Evolutionary conservation across 2,329 filamentous ascomycete species (phyloP).

Genomic region (Neofusicoccum laricinum): DNA sequence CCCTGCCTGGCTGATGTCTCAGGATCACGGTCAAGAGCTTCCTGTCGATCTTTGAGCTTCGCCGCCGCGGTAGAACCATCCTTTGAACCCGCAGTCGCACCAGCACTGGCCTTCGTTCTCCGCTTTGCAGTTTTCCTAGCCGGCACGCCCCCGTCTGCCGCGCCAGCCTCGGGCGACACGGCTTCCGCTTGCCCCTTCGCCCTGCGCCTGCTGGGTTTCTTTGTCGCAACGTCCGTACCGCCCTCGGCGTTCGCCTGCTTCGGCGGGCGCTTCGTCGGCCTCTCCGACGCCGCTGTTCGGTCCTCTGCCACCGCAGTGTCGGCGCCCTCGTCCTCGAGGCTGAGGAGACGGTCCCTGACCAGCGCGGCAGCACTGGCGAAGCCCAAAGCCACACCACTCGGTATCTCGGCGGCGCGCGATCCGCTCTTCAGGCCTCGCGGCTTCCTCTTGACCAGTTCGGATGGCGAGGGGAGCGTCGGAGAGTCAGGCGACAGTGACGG

Average conservation of each 20-base stretch:
- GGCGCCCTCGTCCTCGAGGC: slow-evolving; percentile 19
- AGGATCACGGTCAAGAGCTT: not conserved
- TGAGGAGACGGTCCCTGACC: slow-evolving; percentile 29
- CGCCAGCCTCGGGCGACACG: not conserved
- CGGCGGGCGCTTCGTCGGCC: not conserved
- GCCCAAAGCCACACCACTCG: slow-evolving; percentile 26
- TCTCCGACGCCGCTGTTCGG: not conserved
- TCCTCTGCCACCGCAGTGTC: not conserved
- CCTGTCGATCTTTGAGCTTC: no score
- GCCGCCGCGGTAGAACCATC: no score
- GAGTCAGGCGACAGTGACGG: slow-evolving; percentile 22
- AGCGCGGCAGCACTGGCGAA: slow-evolving; percentile 34
- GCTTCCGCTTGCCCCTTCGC: not conserved
- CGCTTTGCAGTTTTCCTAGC: no score
- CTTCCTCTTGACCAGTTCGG: slow-evolving; percentile 20
- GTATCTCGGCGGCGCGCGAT: slow-evolving; percentile 26
- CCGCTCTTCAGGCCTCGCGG: slow-evolving; percentile 25
- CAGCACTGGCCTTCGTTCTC: not conserved
- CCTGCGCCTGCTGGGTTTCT: slow-evolving; percentile 16
- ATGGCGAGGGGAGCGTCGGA: slow-evolving; percentile 25
- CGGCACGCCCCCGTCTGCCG: not conserved
- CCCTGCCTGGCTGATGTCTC: slow-evolving; percentile 18
- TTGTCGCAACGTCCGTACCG: slow-evolving; percentile 4
- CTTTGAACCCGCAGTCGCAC: no score
- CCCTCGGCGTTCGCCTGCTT: not conserved